Base-by-base conservation (phyloP, 441 rosid species). In the Gossypium gossypioides region DNA sequence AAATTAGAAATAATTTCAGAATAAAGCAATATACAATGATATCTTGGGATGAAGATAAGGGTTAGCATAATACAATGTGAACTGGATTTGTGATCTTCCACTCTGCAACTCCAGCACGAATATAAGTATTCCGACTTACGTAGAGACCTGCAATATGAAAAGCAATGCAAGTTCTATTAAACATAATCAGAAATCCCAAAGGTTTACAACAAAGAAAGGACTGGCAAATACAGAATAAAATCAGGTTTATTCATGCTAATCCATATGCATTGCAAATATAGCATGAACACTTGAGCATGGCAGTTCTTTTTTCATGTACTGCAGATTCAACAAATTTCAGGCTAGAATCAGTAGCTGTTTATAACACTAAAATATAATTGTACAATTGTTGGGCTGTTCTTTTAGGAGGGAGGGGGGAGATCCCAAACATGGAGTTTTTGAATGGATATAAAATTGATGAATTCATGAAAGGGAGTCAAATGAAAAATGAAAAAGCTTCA, bases 51-150 rank as follows among this genome's bases (percentile, higher is more conserved):
- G 37, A 34, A 57, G 58, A n/a, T 54, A 67, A 50, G 62, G 62
- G 62, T 34, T 37, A 70, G 78, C 64, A 59, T 58, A 81, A 82
- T 88, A 94, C 99, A 61, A 94, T 76, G 86, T 94, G 91, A 83
- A 92, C 97, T 19, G 97, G 97, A 82, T 94, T 94, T 80, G 89
- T 84, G 74, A 86, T 77, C 32, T 79, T 90, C 99, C 97, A 94
- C 74, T 94, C 97, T n/a, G 90, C 85, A 77, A 89, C 85, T 59
- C 97, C 99, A 69, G 90, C 82, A 37, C 91, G 94, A 48, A 94
- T 88, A 81, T 92, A 94, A 50, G 97, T 92, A 71, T 94, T 94
- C 75, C 96, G 87, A 80, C 99, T 94, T 78, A 92, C 97, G 63
- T 91, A 94, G 34, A 94, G 86, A 78, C 99, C 99, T 94, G 78